Conservation (phyloP, 2,329 filamentous ascomycete species). For the Alternaria sp. region DNA sequence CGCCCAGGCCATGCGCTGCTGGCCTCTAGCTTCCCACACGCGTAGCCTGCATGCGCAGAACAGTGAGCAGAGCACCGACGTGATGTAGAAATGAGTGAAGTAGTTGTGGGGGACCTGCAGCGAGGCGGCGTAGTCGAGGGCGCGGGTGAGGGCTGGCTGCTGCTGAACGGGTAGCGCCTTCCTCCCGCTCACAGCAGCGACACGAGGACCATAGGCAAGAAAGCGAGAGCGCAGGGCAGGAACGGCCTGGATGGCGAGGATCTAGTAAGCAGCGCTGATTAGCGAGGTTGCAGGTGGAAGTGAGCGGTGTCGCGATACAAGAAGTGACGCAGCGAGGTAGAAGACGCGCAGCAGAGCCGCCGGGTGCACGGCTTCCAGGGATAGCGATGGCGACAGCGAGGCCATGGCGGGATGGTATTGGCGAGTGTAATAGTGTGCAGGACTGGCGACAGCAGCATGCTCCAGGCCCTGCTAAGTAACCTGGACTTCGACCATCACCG, state of each 20-base stretch:
- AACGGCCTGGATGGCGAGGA: conserved; percentile 61
- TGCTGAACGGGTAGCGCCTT: conserved; percentile 14
- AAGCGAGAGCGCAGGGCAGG: conserved; percentile 64
- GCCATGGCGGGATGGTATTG: conserved; percentile 5
- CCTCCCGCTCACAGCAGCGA: conserved; percentile 33
- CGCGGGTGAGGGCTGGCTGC: conserved; percentile 21
- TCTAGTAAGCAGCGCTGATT: conserved; percentile 51
- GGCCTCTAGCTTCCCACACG: conserved; percentile 53
- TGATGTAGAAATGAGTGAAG: conserved; percentile 87
- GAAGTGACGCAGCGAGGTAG: conserved; percentile 51
- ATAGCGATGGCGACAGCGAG: conserved; percentile 1
- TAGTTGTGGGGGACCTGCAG: conserved; percentile 82
- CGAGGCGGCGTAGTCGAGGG: conserved; percentile 62
- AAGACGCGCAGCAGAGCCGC: conserved; percentile 45
- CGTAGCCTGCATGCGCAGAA: conserved; percentile 77
- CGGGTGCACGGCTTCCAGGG: conserved; percentile 23
- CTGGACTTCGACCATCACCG: too few relatives aligned
- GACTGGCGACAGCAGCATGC: conserved; percentile 25
- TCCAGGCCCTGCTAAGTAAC: background rate
- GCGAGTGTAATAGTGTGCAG: conserved; percentile 5
- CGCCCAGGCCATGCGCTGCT: conserved; percentile 71
- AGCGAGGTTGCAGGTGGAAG: conserved; percentile 29
- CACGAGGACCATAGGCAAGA: conserved; percentile 67
- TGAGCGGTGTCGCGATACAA: conserved; percentile 50
- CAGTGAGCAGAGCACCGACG: conserved; percentile 72